A percentile compares a stretch with the other conserved stretches of the same genome.
These are phyloP conservation scores for Ruellia speciosa DNA, from an alignment of 305 asterid genomes.

Conservation along the genomic window DNA sequence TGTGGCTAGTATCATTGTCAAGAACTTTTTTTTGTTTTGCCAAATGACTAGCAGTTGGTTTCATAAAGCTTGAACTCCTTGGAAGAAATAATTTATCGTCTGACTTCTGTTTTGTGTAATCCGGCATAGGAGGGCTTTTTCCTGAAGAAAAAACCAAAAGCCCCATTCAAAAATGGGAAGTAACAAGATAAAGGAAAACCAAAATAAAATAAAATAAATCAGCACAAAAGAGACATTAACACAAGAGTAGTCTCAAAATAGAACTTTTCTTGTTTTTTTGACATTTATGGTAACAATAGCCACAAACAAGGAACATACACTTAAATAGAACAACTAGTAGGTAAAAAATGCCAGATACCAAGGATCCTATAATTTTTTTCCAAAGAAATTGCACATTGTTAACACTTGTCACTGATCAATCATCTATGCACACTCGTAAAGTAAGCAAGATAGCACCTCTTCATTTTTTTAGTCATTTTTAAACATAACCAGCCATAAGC, in stretches of 20 bases:
- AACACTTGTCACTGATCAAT: not conserved
- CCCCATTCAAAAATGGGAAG: slow-evolving; percentile 5
- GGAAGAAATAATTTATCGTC: slow-evolving; percentile 26
- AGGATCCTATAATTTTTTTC: not conserved
- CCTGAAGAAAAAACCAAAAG: slow-evolving; percentile 23
- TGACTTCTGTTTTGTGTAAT: slow-evolving; percentile 29
- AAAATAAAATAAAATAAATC: not conserved
- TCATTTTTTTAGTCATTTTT: too few species aligned
- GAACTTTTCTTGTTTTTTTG: not conserved
- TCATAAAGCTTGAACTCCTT: slow-evolving; percentile 54
- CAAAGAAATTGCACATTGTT: slow-evolving; percentile 1
- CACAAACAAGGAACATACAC: not conserved
- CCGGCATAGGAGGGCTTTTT: slow-evolving; percentile 20
- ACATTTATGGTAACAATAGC: not conserved
- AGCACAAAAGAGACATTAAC: not conserved
- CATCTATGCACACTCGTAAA: too few species aligned
- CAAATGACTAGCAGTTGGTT: slow-evolving; percentile 84
- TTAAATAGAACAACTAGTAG: not conserved
- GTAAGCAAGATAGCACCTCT: too few species aligned
- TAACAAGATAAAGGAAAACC: not conserved
- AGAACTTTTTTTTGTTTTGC: slow-evolving; percentile 48
- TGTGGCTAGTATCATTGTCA: slow-evolving; percentile 29
- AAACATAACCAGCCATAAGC: too few species aligned
- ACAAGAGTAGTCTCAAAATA: not conserved
- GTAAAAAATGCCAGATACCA: not conserved